These are phyloP conservation scores for Solanum corneliomulleri DNA, from an alignment of 257 asterid genomes.

Conservation along the genomic window DNA sequence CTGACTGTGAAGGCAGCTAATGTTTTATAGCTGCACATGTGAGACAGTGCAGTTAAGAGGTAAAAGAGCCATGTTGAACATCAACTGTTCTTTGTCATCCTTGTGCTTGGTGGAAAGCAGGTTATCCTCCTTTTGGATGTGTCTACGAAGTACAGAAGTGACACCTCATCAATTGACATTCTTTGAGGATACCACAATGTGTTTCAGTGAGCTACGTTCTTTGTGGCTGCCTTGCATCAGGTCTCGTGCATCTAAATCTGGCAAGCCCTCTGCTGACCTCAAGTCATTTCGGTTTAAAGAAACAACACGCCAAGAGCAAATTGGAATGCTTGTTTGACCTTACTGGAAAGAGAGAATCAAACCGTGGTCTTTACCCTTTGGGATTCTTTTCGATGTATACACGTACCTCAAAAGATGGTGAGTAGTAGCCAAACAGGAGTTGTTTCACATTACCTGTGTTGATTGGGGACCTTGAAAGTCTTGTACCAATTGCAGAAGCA, in stretches of 20 bases:
- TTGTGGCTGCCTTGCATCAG: not conserved
- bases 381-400: not conserved
- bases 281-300: not conserved
- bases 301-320: not conserved
- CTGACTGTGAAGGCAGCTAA: constrained; percentile 17
- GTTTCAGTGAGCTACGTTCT: not conserved
- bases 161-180: not conserved
- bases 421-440: not conserved
- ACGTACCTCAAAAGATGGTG: not conserved
- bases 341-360: not conserved
- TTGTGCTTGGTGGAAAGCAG: not conserved
- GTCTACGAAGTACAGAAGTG: not conserved
- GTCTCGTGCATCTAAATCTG: not conserved
- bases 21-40: not conserved
- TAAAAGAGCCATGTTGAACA: not conserved
- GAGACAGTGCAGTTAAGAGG: not conserved
- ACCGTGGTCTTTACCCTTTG: not conserved
- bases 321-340: not conserved
- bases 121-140: not conserved
- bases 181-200: not conserved
- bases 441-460: not conserved
- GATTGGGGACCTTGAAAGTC: not conserved
- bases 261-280: not conserved
- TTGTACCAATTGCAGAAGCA: not conserved
- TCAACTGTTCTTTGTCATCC: not conserved